Evolutionary conservation across 2,329 filamentous ascomycete species (phyloP), one percentile per base, ranked within the genome.

Genomic region (Cladosporium sp.): DNA sequence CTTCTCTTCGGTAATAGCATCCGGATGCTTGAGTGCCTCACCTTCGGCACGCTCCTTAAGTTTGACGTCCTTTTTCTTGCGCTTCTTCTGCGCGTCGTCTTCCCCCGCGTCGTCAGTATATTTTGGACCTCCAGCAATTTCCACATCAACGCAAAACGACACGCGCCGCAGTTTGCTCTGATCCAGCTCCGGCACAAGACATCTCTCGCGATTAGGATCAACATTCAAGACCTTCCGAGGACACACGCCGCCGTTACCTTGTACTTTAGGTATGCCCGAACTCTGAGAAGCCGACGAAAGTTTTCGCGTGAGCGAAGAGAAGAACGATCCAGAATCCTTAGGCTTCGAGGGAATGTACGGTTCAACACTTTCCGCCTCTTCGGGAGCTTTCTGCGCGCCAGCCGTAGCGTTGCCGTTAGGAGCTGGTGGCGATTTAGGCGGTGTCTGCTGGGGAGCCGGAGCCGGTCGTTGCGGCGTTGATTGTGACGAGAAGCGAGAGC

Each of bases 111-210:
- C 87, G 12, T 74, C 70, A 40, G 66, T 71, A 59, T 94, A 93
- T 59, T 82, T 84, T 19, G 91, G 88, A 63, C 88, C 83, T 0
- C 90, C 88, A 3, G 92, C 92, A 62, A 98, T 95, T 67, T 98
- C 93, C 4, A 98, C 91, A 63, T 98, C 93, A 2, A 98, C 93
- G 59, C 88, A 95, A 63, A 98, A 98, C 0, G 92, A 87, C 0
- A 98, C 93, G 47, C 90, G 82, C 48, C 89, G 81, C 53, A 98
- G 69, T 66, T 93, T 95, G 42, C 82, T 80, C 61, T 85, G 82
- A 57, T 90, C 84, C 40, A 98, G 74, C 57, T 95, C 91, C 4
- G 80, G 74, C 25, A 97, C 82, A 19, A 81, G 78, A 66, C 89
- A 95, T 56, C 93, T 77, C 62, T 92, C 84, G 36, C 93, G 81